These are phyloP conservation scores for Thuja plicata DNA, from an alignment of 83 land plant genomes.

Conservation along the genomic window DNA sequence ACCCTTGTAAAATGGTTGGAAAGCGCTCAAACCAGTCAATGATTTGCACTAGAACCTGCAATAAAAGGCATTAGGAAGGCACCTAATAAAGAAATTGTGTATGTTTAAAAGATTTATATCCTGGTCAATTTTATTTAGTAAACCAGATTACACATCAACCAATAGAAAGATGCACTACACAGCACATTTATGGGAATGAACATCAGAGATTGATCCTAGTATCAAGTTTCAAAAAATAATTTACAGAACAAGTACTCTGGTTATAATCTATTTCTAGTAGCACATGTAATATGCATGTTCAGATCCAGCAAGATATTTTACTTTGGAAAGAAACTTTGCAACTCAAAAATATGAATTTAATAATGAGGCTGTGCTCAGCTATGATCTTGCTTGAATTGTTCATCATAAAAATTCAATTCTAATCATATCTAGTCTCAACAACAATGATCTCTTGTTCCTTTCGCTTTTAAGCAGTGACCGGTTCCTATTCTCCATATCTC, in stretches of 20 bases:
- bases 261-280: background rate
- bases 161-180: background rate
- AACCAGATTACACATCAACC: background rate
- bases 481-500: background rate
- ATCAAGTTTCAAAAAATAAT: background rate
- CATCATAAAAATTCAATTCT: background rate
- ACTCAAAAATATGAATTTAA: conserved; percentile 3
- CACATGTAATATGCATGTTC: background rate
- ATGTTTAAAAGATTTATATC: background rate
- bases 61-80: conserved; percentile 8
- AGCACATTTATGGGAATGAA: background rate
- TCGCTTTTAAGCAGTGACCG: background rate
- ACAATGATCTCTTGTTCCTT: background rate
- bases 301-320: background rate
- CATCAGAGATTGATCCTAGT: background rate
- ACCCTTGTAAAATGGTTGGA: conserved; percentile 90
- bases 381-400: background rate
- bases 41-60: conserved; percentile 75
- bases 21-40: conserved; percentile 77
- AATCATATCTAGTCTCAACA: background rate
- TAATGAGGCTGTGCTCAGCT: background rate
- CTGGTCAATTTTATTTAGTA: background rate
- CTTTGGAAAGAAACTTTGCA: background rate
- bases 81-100: background rate
- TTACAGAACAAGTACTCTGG: background rate